Evolutionary conservation across 129 eudicot genomes (phyloP), one percentile per base, ranked within the genome.

Genomic region (Flaveria bidentis): DNA sequence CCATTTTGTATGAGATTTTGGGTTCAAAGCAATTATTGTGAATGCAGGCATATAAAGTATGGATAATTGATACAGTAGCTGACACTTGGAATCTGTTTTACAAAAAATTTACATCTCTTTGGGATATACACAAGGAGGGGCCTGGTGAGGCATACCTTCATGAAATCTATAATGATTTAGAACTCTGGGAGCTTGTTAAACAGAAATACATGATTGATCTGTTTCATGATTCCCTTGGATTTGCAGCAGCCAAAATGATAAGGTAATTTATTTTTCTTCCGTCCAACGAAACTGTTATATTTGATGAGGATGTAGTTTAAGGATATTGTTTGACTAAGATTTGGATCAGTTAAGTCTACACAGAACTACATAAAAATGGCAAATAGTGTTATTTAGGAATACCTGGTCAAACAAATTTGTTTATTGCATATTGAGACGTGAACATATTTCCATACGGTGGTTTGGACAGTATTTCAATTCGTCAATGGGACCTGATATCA

Each of bases 161-260:
- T 36, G 91, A 79, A 63, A 84, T 94, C 49, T 91, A 94, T 65
- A 86, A 87, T 53, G 86, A 87, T 71, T 23, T 79, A 42, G 93
- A 94, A 67, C 83, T 94, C 44, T 83, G 83, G 73, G 83, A 69
- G 74, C 86, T 86, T 41, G 87, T 86, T 28, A 92, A 86, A 67
- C 81, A 84, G 67, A 91, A 86, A 80, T 94, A 85, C 67, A 91
- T 94, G 96, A 71, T 67, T 28, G 93, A 94, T 14, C 63, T 94
- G 80, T 86, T 94, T 84, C 91, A 88, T 25, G 98, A 94, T 73
- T 78, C 91, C 10, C 92, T 94, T 71, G 98, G 98, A 78, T 94
- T 94, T 64, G 96, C 93, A 77, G 84, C 98, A 84, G 98, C 97
- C 65, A 91, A 94, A 85, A 94, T 94, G 98, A 91, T 91, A 72